Base-by-base conservation (phyloP, 148 eudicot genomes). In the Cornus florida region DNA sequence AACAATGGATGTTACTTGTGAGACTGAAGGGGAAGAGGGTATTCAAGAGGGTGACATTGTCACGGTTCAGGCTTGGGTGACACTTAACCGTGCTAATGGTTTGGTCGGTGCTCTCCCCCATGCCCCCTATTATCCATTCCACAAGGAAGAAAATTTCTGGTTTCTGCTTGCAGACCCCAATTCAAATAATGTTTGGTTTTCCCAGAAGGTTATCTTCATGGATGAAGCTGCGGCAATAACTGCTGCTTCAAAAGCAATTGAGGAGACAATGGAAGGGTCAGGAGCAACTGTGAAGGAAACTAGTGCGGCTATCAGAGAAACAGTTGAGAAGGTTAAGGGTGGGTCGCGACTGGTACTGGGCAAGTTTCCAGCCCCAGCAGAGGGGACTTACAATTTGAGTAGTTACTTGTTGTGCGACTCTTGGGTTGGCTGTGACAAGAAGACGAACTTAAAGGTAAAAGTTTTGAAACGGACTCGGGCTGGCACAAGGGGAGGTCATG, bases 1-100 rank as follows among this genome's bases (percentile, higher is more conserved):
- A 50, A 85, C 89, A 62, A 70, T 94, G 64, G 95, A 94, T 70
- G 87, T 88, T 70, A 90, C 89, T 70, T 92, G 97, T 70, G 92
- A 91, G 83, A 94, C 98, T 5, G 97, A 92, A 84, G 98, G 97
- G 46, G 98, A 94, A 84, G 97, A 94, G 76, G 97, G 88, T 57
- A 82, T 94, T 38, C 98, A 92, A 83, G 98, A 92, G 76, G 94
- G 98, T 7, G 98, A 94, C 78, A 75, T 89, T 32, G 97, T 92
- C 76, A 91, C 97, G 2, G 41, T 94, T 17, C 94, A 90, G 19
- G 91, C 97, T 62, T 94, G 98, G 98, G 91, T 92, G 43, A 88
- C 84, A 28, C 81, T 94, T 39, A 81, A 87, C 35, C 95, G 98
- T 39, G 64, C 83, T 9, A 94, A 94, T 69, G 94, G 95, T 59